A percentile compares a stretch with the other conserved stretches of the same genome.
Evolutionary conservation across 169 alveolate genomes (phyloP).

Genomic region (Gregarina niphandrodes): DNA sequence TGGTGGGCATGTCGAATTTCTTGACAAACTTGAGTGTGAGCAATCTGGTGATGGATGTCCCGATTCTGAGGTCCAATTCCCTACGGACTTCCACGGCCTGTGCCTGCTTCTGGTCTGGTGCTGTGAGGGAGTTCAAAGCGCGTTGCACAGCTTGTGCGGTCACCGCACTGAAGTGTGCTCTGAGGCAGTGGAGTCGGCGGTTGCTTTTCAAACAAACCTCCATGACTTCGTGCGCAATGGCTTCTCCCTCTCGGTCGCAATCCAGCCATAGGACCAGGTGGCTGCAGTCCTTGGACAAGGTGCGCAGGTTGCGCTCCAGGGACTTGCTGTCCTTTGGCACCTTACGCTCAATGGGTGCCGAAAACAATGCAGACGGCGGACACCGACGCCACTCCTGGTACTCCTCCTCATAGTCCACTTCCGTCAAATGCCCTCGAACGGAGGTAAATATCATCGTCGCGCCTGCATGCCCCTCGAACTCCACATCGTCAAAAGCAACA

Average conservation of each 20-base stretch:
- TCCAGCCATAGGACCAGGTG: constrained; percentile 65
- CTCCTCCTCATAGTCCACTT: constrained; percentile 8
- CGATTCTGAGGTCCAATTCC: constrained; percentile 73
- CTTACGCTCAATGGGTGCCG: constrained; percentile 11
- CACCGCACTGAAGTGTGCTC: constrained; percentile 78
- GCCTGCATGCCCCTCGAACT: constrained; percentile 2
- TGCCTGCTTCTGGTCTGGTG: constrained; percentile 54
- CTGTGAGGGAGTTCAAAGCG: constrained; percentile 45
- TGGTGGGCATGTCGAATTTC: constrained; percentile 9
- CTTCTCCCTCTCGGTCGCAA: constrained; percentile 90
- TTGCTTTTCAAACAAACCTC: constrained; percentile 32
- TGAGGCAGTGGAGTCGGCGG: constrained; percentile 25
- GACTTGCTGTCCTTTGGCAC: constrained; percentile 6
- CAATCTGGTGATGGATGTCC: constrained; percentile 68
- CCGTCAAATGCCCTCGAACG: constrained; percentile 23
- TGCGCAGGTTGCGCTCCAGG: constrained; percentile 2
- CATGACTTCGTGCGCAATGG: constrained; percentile 73
- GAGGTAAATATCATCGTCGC: constrained; percentile 19
- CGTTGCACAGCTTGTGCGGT: constrained; percentile 50
- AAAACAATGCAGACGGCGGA: constrained; percentile 5
- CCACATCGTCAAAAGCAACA: constrained; percentile 1
- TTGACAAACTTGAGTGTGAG: constrained; percentile 47
- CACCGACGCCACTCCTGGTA: constrained; percentile 10
- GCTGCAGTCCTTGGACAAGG: no score
- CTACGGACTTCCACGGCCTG: constrained; percentile 71